Evolutionary conservation across 2,329 filamentous ascomycete genomes (phyloP).

Genomic region (Hysterium pulicare): DNA sequence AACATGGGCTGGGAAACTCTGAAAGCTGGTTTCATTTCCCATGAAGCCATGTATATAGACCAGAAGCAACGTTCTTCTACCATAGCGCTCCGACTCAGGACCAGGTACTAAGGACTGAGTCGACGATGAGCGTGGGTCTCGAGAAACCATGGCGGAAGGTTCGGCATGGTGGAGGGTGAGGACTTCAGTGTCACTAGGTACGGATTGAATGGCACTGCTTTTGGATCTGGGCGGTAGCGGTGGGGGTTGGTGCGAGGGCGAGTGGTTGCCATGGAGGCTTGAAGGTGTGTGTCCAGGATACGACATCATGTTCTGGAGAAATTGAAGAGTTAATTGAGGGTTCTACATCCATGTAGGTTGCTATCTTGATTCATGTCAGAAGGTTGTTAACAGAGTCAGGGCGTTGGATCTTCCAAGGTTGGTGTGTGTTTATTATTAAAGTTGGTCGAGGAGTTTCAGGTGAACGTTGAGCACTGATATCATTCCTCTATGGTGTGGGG

Average conservation of each 20-base stretch:
- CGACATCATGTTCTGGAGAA: no score
- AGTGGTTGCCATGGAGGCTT: neutral
- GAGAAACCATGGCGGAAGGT: conserved; percentile 22
- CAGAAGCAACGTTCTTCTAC: conserved; percentile 62
- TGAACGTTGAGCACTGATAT: no score
- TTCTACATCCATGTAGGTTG: no score
- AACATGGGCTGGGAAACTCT: conserved; percentile 82
- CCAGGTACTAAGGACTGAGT: conserved; percentile 45
- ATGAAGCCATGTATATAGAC: conserved; percentile 90
- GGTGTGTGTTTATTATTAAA: no score
- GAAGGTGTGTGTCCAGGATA: no score
- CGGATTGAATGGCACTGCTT: conserved; percentile 8
- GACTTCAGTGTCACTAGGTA: conserved; percentile 12
- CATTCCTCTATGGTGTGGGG: no score
- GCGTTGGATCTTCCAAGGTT: no score
- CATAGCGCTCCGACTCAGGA: conserved; percentile 22
- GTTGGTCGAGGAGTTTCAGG: no score
- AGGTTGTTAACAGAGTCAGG: no score
- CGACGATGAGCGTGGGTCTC: conserved; percentile 46
- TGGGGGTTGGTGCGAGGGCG: conserved; percentile 9
- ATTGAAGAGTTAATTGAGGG: no score
- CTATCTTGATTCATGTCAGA: no score
- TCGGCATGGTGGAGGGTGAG: conserved; percentile 17
- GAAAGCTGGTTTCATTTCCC: conserved; percentile 82
- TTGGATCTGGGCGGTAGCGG: conserved; percentile 30